These are phyloP conservation scores for Cyphellophora europaea DNA, from an alignment of 2,329 filamentous ascomycete genomes.

Conservation along the genomic window DNA sequence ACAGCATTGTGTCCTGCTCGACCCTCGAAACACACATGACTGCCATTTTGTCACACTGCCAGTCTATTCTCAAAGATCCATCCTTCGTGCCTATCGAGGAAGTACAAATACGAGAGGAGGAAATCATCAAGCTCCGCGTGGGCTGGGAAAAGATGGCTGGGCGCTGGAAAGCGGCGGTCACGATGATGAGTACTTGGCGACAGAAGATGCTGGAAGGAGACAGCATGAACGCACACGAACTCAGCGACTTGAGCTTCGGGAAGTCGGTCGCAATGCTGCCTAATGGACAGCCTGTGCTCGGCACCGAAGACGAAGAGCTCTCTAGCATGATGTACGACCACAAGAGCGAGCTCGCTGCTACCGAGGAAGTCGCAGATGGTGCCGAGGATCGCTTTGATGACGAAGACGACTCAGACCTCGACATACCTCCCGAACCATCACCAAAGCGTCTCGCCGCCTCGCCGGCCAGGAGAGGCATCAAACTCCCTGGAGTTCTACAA, in stretches of 20 bases:
- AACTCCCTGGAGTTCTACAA: slow-evolving; percentile 11
- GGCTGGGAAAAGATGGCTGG: slow-evolving; percentile 92
- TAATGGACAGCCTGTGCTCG: slow-evolving; percentile 24
- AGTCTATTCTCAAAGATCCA: slow-evolving; percentile 80
- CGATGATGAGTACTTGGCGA: slow-evolving; percentile 87
- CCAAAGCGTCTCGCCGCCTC: slow-evolving; percentile 12
- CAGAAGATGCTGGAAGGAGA: slow-evolving; percentile 53
- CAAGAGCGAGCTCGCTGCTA: slow-evolving; percentile 3
- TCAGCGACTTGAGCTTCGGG: slow-evolving; percentile 34
- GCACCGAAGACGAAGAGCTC: slow-evolving; percentile 18
- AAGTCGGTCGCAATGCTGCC: slow-evolving; percentile 17
- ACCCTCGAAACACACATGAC: slow-evolving; percentile 65
- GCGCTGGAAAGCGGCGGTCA: slow-evolving; percentile 80
- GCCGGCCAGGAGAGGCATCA: slow-evolving; percentile 12
- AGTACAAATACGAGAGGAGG: slow-evolving; percentile 82
- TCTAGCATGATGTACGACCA: slow-evolving; percentile 10
- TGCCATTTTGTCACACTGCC: slow-evolving; percentile 67
- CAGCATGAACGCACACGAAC: slow-evolving; percentile 30
- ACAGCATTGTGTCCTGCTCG: slow-evolving; percentile 54
- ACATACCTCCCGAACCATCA: slow-evolving; percentile 9
- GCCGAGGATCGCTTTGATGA: not conserved
- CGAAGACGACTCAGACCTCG: slow-evolving; percentile 9
- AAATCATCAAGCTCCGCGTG: slow-evolving; percentile 71
- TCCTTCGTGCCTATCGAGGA: slow-evolving; percentile 95
- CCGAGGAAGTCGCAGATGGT: slow-evolving; percentile 2